A percentile compares a stretch with the other conserved stretches of the same genome.
Evolutionary conservation across 345 rosid species (phyloP).

Genomic region (Hirschfeldia incana): DNA sequence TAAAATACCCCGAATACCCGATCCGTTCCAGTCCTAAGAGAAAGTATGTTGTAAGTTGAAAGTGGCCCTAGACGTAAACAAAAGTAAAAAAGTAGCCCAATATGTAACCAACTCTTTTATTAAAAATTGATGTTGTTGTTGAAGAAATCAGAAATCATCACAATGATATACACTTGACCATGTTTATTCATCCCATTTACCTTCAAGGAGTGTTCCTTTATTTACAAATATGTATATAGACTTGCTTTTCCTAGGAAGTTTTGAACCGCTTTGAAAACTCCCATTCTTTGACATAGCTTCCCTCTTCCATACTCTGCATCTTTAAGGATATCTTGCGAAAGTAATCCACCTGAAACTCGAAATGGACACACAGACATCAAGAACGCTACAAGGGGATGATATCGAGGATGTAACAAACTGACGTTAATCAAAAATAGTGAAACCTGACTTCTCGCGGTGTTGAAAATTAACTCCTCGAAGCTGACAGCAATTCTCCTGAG

Average conservation of each 20-base stretch:
- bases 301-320: conserved; percentile 62
- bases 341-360: conserved; percentile 62
- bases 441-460: conserved; percentile 13
- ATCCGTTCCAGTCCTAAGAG: too few relatives aligned
- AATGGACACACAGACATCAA: background rate
- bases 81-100: too few relatives aligned
- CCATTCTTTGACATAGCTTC: conserved; percentile 22
- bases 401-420: background rate
- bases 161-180: too few relatives aligned
- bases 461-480: conserved; percentile 22
- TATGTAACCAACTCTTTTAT: too few relatives aligned
- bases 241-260: background rate
- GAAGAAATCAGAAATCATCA: too few relatives aligned
- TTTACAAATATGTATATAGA: too few relatives aligned
- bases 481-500: conserved; percentile 24
- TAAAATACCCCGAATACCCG: too few relatives aligned
- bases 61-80: too few relatives aligned
- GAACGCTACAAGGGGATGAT: background rate
- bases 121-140: too few relatives aligned
- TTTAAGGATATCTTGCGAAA: conserved; percentile 63
- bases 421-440: background rate
- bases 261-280: background rate
- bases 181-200: too few relatives aligned
- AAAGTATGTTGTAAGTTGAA: too few relatives aligned
- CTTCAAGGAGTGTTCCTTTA: too few relatives aligned